A percentile compares a stretch with the other conserved stretches of the same genome.
phyloP scores from a whole-genome alignment of 768 basidiomycete genomes.

The Naganishia vishniacii region DNA sequence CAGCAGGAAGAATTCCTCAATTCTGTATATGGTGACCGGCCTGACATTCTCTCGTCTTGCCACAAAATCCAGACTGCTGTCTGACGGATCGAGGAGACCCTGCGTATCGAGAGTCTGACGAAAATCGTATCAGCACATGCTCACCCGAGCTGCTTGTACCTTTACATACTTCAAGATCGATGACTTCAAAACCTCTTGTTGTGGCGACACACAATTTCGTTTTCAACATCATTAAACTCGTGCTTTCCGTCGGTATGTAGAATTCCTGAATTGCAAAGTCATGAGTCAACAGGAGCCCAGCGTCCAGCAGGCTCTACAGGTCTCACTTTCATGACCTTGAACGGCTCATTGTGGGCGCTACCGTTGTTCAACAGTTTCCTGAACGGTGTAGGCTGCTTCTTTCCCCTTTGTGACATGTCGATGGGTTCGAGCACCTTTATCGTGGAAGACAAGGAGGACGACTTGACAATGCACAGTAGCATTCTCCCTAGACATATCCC shows the following conservation, averaged over 20 bases:
- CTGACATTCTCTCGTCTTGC: conserved; percentile 77
- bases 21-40: conserved; percentile 93
- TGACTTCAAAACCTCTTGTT: conserved; percentile 95
- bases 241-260: conserved; percentile 96
- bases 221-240: conserved; percentile 93
- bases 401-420: conserved; percentile 63
- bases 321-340: conserved; percentile 78
- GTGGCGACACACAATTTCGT: conserved; percentile 96
- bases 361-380: conserved; percentile 87
- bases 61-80: conserved; percentile 87
- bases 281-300: too few species aligned
- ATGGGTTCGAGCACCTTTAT: conserved; percentile 97
- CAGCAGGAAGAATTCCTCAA: conserved; percentile 90
- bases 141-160: too few species aligned
- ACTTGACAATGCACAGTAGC: conserved; percentile 94
- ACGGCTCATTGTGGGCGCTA: conserved; percentile 64
- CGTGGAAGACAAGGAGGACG: conserved; percentile 86
- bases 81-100: conserved; percentile 85
- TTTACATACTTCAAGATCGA: conserved; percentile 67
- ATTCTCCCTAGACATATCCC: conserved; percentile 85
- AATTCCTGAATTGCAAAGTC: conserved; percentile 64
- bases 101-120: conserved; percentile 79
- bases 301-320: not conserved
- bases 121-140: not conserved
- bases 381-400: conserved; percentile 59